These are phyloP conservation scores for Margaritispora aquatica DNA, from an alignment of 495 filamentous ascomycete species.

Conservation along the genomic window DNA sequence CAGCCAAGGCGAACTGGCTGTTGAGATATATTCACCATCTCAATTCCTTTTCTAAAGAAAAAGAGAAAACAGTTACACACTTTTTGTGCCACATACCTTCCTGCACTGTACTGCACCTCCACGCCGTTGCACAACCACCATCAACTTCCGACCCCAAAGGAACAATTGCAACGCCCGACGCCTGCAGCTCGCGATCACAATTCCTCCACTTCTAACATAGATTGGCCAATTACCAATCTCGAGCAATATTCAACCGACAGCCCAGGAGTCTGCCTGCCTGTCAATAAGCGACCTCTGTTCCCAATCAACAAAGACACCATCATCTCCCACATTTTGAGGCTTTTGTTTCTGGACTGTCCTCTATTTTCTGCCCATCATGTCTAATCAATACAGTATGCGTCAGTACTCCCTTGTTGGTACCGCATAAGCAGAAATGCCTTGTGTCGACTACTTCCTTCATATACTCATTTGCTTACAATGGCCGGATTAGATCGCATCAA, in stretches of 20 bases:
- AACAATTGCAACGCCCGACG: too few species aligned
- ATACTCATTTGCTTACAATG: conserved; percentile 14
- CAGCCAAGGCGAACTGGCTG: too few species aligned
- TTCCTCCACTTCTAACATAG: too few species aligned
- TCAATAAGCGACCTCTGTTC: not conserved
- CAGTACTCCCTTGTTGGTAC: conserved; percentile 6
- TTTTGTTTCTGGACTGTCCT: not conserved
- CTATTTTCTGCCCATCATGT: not conserved
- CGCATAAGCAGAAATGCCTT: conserved; percentile 10
- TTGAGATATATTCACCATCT: too few species aligned
- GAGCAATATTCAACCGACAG: not conserved
- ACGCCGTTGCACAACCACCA: too few species aligned
- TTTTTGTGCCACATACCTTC: too few species aligned
- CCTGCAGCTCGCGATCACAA: too few species aligned
- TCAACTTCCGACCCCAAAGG: too few species aligned
- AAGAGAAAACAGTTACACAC: too few species aligned
- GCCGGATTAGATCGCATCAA: conserved; percentile 16
- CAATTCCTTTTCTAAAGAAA: too few species aligned
- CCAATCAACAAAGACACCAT: conserved; percentile 2
- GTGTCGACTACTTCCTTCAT: conserved; percentile 1
- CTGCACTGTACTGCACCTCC: too few species aligned
- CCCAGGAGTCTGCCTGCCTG: not conserved
- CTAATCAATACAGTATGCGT: conserved; percentile 14
- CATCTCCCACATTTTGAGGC: not conserved
- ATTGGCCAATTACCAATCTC: not conserved